A percentile compares a stretch with the other conserved stretches of the same genome.
Evolutionary conservation across 768 basidiomycete species (phyloP).

Genomic region (Amanita molliuscula): DNA sequence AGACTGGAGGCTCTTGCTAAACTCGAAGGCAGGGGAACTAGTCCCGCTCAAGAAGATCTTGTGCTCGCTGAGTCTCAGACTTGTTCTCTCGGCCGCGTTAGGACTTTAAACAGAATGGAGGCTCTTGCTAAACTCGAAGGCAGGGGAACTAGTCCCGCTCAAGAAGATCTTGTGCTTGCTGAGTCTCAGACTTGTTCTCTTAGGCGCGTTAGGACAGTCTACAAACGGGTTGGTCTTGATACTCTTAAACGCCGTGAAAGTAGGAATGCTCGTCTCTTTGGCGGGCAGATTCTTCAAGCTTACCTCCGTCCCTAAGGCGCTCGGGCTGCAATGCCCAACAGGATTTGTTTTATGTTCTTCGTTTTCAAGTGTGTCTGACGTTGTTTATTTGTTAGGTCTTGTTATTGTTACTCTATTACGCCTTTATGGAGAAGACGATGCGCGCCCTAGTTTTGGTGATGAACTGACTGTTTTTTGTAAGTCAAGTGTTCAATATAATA

Average conservation of each 20-base stretch:
- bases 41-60: background rate
- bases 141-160: background rate
- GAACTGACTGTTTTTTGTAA: background rate
- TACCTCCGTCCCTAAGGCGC: background rate
- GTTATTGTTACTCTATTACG: too few species aligned
- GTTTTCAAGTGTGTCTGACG: background rate
- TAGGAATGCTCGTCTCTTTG: background rate
- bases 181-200: background rate
- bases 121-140: background rate
- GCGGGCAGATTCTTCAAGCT: background rate
- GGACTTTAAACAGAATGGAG: background rate
- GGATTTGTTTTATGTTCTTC: background rate
- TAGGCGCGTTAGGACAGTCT: background rate
- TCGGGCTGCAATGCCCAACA: background rate
- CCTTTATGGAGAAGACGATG: background rate
- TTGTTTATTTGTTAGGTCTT: background rate
- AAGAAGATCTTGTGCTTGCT: background rate
- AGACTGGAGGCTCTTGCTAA: background rate
- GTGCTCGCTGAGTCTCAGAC: background rate
- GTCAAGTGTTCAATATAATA: background rate
- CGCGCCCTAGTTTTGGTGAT: background rate
- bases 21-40: background rate
- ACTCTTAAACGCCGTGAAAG: background rate
- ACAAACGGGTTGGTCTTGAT: background rate
- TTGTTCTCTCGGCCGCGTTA: background rate